Evolutionary conservation across 1,284 basidiomycete species (phyloP).

Genomic region (Puccinia brachypodii): DNA sequence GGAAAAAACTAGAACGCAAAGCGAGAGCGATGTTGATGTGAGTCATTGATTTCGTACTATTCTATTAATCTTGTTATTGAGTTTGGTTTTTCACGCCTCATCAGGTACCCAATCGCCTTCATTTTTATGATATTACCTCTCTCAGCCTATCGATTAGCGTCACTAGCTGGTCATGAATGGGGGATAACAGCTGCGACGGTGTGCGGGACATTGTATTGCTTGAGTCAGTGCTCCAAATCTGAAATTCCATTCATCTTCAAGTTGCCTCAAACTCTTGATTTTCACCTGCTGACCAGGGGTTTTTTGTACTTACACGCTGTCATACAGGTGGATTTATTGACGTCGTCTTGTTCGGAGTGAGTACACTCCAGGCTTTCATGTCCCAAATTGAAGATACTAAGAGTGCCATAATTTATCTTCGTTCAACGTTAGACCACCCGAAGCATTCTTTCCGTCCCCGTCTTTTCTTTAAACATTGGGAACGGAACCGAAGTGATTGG

Average conservation of each 20-base stretch:
- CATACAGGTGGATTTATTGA: conserved; percentile 43
- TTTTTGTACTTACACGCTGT: not conserved
- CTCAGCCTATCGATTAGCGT: conserved; percentile 37
- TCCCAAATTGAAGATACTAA: not conserved
- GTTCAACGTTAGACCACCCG: conserved; percentile 11
- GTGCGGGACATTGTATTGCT: conserved; percentile 29
- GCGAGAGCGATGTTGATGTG: conserved; percentile 42
- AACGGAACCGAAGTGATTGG: conserved; percentile 11
- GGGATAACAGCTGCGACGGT: conserved; percentile 35
- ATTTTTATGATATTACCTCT: conserved; percentile 43
- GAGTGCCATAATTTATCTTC: not conserved
- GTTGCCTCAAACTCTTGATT: not conserved
- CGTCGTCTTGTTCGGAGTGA: conserved; percentile 44
- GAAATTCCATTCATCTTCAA: not conserved
- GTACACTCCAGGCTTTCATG: not conserved
- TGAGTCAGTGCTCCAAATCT: conserved; percentile 13
- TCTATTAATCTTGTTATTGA: not conserved
- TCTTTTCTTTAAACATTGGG: conserved; percentile 5
- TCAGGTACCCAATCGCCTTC: conserved; percentile 42
- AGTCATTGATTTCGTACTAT: not conserved
- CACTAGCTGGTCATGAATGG: conserved; percentile 45
- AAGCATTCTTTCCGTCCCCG: conserved; percentile 31
- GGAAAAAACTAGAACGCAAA: conserved; percentile 38
- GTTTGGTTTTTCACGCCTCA: not conserved
- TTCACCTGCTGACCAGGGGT: not conserved